These are phyloP conservation scores for Nitzschia sp. DNA, from an alignment of 108 stramenopile genomes.

Conservation along the genomic window DNA sequence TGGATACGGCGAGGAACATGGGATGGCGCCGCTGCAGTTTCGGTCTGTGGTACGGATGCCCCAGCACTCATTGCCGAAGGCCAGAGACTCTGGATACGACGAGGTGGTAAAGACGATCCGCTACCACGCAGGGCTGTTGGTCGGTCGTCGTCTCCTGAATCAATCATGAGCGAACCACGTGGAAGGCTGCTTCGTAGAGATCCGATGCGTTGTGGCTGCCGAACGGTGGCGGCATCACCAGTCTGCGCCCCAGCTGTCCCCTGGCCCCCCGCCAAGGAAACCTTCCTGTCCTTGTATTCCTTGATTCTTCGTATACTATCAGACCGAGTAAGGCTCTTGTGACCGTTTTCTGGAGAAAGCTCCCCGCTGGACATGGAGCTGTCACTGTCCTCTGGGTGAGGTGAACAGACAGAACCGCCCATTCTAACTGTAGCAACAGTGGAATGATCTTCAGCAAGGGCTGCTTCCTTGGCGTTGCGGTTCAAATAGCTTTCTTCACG, in stretches of 20 bases:
- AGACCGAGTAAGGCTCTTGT: neutral
- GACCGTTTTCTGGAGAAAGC: neutral
- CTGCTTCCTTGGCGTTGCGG: neutral
- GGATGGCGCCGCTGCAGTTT: neutral
- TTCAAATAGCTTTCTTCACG: neutral
- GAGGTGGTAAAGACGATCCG: neutral
- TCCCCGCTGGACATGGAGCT: neutral
- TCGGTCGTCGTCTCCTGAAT: neutral
- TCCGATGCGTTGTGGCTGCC: neutral
- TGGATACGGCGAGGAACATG: conserved; percentile 1
- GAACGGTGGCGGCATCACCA: neutral
- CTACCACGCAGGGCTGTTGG: neutral
- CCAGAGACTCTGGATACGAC: neutral
- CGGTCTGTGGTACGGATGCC: neutral
- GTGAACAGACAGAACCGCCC: neutral
- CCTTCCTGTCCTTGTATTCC: neutral
- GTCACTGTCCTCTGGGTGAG: neutral
- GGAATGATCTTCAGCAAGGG: neutral
- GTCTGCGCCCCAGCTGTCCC: neutral
- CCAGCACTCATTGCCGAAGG: neutral
- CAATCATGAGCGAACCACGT: neutral
- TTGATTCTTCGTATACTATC: neutral
- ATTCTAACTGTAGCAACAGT: neutral
- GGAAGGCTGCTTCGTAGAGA: neutral
- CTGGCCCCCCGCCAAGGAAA: neutral